Base-by-base conservation (phyloP, 2,329 filamentous ascomycete genomes). In the Fusarium sp. region DNA sequence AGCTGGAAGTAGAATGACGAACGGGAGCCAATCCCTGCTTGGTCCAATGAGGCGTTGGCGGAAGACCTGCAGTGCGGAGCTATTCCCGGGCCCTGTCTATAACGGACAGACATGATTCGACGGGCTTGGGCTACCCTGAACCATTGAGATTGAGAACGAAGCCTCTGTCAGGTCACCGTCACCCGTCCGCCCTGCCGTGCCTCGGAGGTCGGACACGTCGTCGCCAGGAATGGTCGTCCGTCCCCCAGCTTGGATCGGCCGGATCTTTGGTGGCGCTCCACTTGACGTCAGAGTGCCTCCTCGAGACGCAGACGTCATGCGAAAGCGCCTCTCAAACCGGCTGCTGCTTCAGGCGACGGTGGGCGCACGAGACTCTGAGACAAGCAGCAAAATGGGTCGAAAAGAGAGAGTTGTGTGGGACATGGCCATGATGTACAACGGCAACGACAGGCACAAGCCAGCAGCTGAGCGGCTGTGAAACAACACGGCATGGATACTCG, bases 201-300 rank as follows among this genome's bases (percentile, higher is more conserved):
- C 23, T 36, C 33, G 42, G 56, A 40, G 60, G 62, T 59, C 33
- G 56, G 54, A 74, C 74, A 76, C 71, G 73, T 75, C 70, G 74
- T 75, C 67, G 65, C 62, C 56, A 71, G 68, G 58, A 69, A 49
- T 33, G 67, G 64, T 65, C 58, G 65, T 64, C 73, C 57, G 65
- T 64, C 73, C 70, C 74, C 73, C 67, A 75, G 67, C 67, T 61
- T 71, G 68, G 75, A 76, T 76, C 71, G 75, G 72, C 65, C 65
- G 74, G 69, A 76, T 75, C 68, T 72, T 36, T 66, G 64, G 74
- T 76, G 74, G 71, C 65, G 61, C 67, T 67, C 67, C 74, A 64
- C 70, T 73, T 71, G 75, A 77, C 75, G 75, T 75, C 73, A 75
- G 49, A 31, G 56, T 16, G 36, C 60, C 56, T 62, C 42, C 40